Conservation (phyloP, 371 early-diverging fungal species). For the Massospora cicadina region DNA sequence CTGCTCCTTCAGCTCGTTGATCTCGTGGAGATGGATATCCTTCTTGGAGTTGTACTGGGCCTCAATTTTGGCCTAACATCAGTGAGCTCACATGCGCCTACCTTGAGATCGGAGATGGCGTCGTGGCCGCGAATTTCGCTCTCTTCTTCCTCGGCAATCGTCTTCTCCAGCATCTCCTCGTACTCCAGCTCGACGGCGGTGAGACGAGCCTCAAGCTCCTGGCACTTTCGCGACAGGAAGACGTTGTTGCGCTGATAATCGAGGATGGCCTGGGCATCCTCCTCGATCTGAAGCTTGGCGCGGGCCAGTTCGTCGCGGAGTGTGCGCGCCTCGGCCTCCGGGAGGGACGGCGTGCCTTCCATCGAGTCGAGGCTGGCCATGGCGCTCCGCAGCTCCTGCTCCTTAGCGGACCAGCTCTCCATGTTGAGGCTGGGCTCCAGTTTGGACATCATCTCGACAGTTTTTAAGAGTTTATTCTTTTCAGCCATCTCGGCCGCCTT, state of each 20-base stretch:
- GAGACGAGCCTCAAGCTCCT: constrained; percentile 56
- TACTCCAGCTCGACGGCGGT: constrained; percentile 66
- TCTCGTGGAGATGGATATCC: constrained; percentile 56
- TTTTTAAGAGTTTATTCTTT: constrained; percentile 59
- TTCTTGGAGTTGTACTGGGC: constrained; percentile 58
- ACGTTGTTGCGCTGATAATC: constrained; percentile 46
- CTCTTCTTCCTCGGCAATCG: constrained; percentile 79
- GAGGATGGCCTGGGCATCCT: constrained; percentile 43
- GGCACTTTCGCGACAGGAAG: constrained; percentile 32
- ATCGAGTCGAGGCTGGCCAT: constrained; percentile 38
- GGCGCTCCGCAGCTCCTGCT: constrained; percentile 48
- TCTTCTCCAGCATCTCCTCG: constrained; percentile 80
- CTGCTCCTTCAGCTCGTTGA: constrained; percentile 48
- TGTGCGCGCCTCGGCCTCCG: constrained; percentile 49
- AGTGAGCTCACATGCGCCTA: constrained; percentile 11
- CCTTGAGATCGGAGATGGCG: constrained; percentile 58
- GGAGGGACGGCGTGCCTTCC: constrained; percentile 26
- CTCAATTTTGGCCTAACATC: constrained; percentile 49
- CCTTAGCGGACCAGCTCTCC: constrained; percentile 51
- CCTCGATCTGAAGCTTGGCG: constrained; percentile 38
- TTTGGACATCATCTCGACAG: constrained; percentile 71
- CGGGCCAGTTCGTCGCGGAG: constrained; percentile 64
- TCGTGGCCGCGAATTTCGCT: constrained; percentile 42
- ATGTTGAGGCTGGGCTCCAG: constrained; percentile 35
- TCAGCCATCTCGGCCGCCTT: constrained; percentile 39